Evolutionary conservation across 306 rosid species (phyloP).

Genomic region (Cucumis hystrix): DNA sequence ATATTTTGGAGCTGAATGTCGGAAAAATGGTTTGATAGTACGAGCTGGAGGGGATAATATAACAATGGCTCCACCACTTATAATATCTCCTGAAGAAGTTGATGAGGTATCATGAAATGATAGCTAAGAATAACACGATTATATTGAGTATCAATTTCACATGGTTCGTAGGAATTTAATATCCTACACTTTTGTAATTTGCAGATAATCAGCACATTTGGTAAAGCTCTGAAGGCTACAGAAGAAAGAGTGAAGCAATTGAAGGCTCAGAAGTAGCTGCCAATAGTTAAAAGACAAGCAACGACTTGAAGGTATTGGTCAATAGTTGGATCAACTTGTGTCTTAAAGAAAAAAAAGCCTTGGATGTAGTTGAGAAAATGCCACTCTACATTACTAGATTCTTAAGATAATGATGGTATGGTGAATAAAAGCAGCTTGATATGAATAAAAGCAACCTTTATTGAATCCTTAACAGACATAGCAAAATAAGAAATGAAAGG

Average conservation of each 20-base stretch:
- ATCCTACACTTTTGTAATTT: background rate
- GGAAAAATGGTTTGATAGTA: conserved; percentile 63
- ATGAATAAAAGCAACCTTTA: background rate
- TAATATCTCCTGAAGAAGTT: conserved; percentile 46
- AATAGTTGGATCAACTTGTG: background rate
- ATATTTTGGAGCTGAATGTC: conserved; percentile 69
- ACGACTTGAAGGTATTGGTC: background rate
- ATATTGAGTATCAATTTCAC: background rate
- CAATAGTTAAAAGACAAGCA: background rate
- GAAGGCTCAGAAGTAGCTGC: conserved; percentile 40
- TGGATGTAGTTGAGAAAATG: background rate
- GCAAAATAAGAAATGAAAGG: background rate
- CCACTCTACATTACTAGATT: background rate
- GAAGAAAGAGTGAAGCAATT: conserved; percentile 70
- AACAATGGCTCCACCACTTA: conserved; percentile 77
- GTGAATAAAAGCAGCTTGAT: background rate
- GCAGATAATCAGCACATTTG: conserved; percentile 64
- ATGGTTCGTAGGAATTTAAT: background rate
- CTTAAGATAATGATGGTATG: background rate
- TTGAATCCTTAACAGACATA: background rate
- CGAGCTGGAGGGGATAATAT: conserved; percentile 67
- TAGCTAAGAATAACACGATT: background rate
- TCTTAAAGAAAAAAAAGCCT: background rate
- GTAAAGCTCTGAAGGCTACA: conserved; percentile 58
- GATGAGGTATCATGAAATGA: conserved; percentile 45